These are phyloP conservation scores for Nemania sp. DNA, from an alignment of 2,329 filamentous ascomycete genomes.

Conservation along the genomic window DNA sequence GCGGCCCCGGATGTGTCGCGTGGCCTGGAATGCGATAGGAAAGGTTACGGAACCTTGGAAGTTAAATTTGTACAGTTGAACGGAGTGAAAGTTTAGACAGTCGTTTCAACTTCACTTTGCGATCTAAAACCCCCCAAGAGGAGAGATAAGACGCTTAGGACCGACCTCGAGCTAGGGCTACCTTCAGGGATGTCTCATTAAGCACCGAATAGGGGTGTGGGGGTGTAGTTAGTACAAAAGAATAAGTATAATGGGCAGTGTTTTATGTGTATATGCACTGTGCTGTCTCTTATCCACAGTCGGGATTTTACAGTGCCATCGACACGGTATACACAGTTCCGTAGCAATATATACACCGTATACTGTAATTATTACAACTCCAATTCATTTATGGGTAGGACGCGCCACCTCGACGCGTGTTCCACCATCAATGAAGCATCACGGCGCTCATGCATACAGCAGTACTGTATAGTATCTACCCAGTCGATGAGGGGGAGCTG, in stretches of 20 bases:
- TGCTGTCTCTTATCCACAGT: not conserved
- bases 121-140: slow-evolving; percentile 8
- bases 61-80: slow-evolving; percentile 32
- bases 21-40: slow-evolving; percentile 23
- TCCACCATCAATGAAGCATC: slow-evolving; percentile 7
- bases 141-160: not conserved
- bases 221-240: not conserved
- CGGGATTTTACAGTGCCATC: not conserved
- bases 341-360: not conserved
- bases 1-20: slow-evolving; percentile 11
- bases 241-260: not conserved
- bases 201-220: slow-evolving; percentile 16
- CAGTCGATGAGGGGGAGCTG: not conserved
- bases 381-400: not conserved
- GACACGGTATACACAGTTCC: not conserved
- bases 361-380: not conserved
- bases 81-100: slow-evolving; percentile 17
- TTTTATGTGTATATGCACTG: not conserved
- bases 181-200: not conserved
- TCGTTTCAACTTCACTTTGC: slow-evolving; percentile 15
- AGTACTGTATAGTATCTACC: not conserved
- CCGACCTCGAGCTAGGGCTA: not conserved
- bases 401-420: slow-evolving; percentile 24
- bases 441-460: not conserved
- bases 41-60: slow-evolving; percentile 22